A percentile compares a stretch with the other conserved stretches of the same genome.
These are phyloP conservation scores for Sinapis alba DNA, from an alignment of 441 rosid genomes.

Conservation along the genomic window DNA sequence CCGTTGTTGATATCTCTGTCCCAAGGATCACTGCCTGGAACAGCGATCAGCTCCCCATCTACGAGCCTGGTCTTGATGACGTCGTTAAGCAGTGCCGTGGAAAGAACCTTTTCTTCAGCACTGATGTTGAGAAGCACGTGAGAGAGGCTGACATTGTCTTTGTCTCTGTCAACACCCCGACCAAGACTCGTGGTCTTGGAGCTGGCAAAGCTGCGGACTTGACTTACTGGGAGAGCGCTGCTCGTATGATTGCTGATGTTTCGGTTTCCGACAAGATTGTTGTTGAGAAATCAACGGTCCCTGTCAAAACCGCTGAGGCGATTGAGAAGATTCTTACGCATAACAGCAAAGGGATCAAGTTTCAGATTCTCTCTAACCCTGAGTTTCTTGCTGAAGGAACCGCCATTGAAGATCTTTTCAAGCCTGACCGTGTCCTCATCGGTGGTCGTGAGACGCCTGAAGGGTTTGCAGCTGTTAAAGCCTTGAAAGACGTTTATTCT, in stretches of 20 bases:
- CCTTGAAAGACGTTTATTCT: slow-evolving; percentile 83
- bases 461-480: slow-evolving; percentile 76
- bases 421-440: slow-evolving; percentile 90
- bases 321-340: slow-evolving; percentile 89
- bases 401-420: slow-evolving; percentile 76
- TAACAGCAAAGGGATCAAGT: slow-evolving; percentile 94
- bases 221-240: slow-evolving; percentile 99
- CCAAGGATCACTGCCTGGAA: slow-evolving; percentile 82
- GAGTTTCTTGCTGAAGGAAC: slow-evolving; percentile 99
- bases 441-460: slow-evolving; percentile 97
- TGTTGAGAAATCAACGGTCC: slow-evolving; percentile 96
- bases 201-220: slow-evolving; percentile 98
- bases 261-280: slow-evolving; percentile 91
- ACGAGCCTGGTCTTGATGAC: slow-evolving; percentile 87
- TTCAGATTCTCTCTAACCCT: slow-evolving; percentile 95
- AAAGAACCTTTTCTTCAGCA: slow-evolving; percentile 82
- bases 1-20: slow-evolving; percentile 80
- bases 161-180: slow-evolving; percentile 94
- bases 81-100: slow-evolving; percentile 85
- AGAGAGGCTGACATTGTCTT: slow-evolving; percentile 85
- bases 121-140: slow-evolving; percentile 84
- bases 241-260: slow-evolving; percentile 94
- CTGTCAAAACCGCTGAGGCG: slow-evolving; percentile 94
- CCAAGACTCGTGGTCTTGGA: slow-evolving; percentile 91
- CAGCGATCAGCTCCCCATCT: slow-evolving; percentile 85